Base-by-base conservation (phyloP, 371 early-diverging fungal genomes). In the Rhizomucor miehei region DNA sequence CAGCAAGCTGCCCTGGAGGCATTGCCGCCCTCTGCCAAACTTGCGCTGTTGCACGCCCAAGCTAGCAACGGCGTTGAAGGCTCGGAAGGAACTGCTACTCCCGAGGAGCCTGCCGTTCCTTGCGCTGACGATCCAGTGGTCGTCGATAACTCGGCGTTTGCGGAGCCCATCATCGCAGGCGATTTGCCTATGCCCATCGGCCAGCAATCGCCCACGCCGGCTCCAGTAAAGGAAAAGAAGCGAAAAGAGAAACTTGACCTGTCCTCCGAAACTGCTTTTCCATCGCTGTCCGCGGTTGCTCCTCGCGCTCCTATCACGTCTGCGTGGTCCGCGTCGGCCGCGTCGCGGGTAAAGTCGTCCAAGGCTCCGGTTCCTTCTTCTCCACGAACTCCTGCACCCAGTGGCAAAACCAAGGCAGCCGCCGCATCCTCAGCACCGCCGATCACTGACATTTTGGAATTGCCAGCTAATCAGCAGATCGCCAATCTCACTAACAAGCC, bases 211-310 rank as follows among this genome's bases (percentile, higher is more conserved):
- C 62, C 67, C 12, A 47, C 54, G 6, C 19, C 61, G 9, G 41
- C 55, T 29, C 29, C 52, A 12, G 48, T 39, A 48, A 65, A 65
- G 40, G 63, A 63, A 56, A 60, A 56, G 54, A 68, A 67, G 49
- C 53, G 60, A 52, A 55, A 64, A 16, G 52, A 51, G 12, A 66
- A 59, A 17, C 57, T 71, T 9, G 87, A 87, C 58, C 66, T 88
- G 50, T 71, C 73, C 20, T 88, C 88, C 37, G 82, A 81, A 60
- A 73, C 81, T 25, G 81, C 85, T 56, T 90, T 90, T 65, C 90
- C 90, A 16, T 73, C 87, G 34, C 79, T 89, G 39, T 85, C 89
- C 45, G 67, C 79, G 13, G 54, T 76, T n/a, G 48, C 74, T 44
- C 73, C 81, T 37, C 75, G 75, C 38, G 56, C 78, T 19, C 71